Conservation (phyloP, 345 rosid genomes). For the Brassica rapa region DNA sequence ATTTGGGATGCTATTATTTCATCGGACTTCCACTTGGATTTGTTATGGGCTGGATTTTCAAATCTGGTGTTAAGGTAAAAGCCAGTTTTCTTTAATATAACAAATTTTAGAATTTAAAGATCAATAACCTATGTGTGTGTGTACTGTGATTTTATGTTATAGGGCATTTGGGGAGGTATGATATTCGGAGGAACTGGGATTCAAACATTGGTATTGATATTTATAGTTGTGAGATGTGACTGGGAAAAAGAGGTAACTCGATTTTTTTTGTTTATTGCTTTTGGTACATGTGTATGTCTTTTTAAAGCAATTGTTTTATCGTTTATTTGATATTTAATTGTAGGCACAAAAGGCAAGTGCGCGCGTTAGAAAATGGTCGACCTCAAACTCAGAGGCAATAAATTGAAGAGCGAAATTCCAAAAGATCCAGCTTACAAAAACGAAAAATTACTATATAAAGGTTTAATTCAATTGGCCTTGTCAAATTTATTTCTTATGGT, state of each 20-base stretch:
- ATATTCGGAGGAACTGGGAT: constrained; percentile 61
- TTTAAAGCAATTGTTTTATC: not conserved
- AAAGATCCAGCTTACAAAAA: too few species aligned
- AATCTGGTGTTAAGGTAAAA: constrained; percentile 41
- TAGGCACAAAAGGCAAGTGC: constrained; percentile 28
- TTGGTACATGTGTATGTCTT: not conserved
- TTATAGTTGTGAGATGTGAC: constrained; percentile 44
- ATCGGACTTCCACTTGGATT: constrained; percentile 71
- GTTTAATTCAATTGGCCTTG: too few species aligned
- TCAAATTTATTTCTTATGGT: too few species aligned
- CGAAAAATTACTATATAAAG: too few species aligned
- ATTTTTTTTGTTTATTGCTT: not conserved
- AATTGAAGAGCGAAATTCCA: not conserved
- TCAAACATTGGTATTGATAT: constrained; percentile 56
- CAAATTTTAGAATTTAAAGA: not conserved
- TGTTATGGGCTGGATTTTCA: constrained; percentile 58
- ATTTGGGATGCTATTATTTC: constrained; percentile 65
- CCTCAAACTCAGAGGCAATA: not conserved
- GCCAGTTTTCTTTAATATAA: not conserved
- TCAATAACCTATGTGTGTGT: not conserved
- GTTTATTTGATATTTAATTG: not conserved
- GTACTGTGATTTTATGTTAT: not conserved
- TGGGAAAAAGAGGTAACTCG: constrained; percentile 63
- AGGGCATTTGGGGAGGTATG: constrained; percentile 87
- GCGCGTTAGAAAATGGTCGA: not conserved